A percentile compares a stretch with the other conserved stretches of the same genome.
These are phyloP conservation scores for Fusarium verticillioides DNA, from an alignment of 2,329 filamentous ascomycete genomes.

Conservation along the genomic window DNA sequence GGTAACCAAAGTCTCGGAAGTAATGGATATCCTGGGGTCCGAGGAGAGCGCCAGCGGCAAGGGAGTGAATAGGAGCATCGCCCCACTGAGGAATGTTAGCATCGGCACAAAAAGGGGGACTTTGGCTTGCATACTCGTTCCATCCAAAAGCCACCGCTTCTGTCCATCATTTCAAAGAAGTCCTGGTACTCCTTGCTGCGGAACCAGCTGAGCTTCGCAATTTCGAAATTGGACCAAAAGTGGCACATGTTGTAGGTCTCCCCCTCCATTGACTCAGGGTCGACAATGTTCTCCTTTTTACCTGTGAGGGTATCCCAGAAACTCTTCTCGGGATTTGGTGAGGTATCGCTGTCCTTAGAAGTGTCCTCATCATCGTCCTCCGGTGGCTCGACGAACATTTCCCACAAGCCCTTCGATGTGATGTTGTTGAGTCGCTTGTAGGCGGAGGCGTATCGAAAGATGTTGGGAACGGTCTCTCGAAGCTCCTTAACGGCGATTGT, in stretches of 20 bases:
- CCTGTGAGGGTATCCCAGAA: conserved; percentile 78
- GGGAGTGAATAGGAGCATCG: conserved; percentile 97
- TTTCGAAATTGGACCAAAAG: conserved; percentile 99
- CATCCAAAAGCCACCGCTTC: conserved; percentile 98
- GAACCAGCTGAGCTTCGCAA: conserved; percentile 94
- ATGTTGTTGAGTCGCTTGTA: conserved; percentile 95
- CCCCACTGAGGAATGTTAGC: conserved; percentile 77
- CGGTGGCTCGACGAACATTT: conserved; percentile 92
- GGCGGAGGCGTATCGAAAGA: conserved; percentile 98
- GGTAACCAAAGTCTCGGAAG: conserved; percentile 98
- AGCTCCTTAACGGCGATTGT: conserved; percentile 99
- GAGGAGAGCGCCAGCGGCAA: conserved; percentile 90
- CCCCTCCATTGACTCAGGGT: conserved; percentile 94
- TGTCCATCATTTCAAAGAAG: conserved; percentile 99
- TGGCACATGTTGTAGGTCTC: conserved; percentile 99
- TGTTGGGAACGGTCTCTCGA: conserved; percentile 96
- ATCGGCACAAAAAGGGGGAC: conserved; percentile 6
- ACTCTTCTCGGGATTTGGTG: conserved; percentile 79
- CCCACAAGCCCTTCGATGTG: conserved; percentile 92
- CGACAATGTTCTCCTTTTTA: conserved; percentile 80
- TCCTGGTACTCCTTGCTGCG: conserved; percentile 97
- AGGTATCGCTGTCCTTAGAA: conserved; percentile 72
- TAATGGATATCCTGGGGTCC: conserved; percentile 90
- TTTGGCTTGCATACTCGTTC: conserved; percentile 75
- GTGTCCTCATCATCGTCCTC: conserved; percentile 71